phyloP scores from a whole-genome alignment of 1,284 basidiomycete genomes.

The Rhizoctonia solani region DNA sequence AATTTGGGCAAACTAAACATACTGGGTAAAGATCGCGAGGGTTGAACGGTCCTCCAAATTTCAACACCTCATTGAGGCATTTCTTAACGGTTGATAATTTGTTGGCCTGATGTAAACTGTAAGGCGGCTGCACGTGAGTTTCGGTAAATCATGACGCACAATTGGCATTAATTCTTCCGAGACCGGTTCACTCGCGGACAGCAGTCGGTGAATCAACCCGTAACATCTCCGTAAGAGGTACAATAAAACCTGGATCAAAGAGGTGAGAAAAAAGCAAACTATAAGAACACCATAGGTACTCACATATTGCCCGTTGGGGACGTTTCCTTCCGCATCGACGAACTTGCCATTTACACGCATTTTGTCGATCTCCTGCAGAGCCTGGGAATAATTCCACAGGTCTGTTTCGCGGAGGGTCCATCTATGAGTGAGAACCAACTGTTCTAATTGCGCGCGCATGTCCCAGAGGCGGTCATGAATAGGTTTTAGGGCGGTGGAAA shows the following conservation, averaged over 20 bases:
- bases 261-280: not conserved
- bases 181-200: slow-evolving; percentile 98
- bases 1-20: slow-evolving; percentile 44
- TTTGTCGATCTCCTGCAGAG: slow-evolving; percentile 94
- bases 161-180: slow-evolving; percentile 97
- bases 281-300: slow-evolving; percentile 43
- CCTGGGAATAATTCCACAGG: slow-evolving; percentile 91
- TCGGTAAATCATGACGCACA: slow-evolving; percentile 54
- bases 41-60: slow-evolving; percentile 94
- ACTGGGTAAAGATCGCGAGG: slow-evolving; percentile 96
- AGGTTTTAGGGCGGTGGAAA: slow-evolving; percentile 85
- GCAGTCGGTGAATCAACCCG: slow-evolving; percentile 90
- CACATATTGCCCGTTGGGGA: slow-evolving; percentile 89
- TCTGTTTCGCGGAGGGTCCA: slow-evolving; percentile 98
- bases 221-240: slow-evolving; percentile 95
- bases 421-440: slow-evolving; percentile 89
- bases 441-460: slow-evolving; percentile 86
- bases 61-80: slow-evolving; percentile 95
- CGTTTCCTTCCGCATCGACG: slow-evolving; percentile 90
- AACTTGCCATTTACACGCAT: slow-evolving; percentile 98
- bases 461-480: slow-evolving; percentile 92
- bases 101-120: slow-evolving; percentile 67
- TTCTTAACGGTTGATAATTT: slow-evolving; percentile 94
- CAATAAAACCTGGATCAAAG: slow-evolving; percentile 70
- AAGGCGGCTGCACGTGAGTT: not conserved